Evolutionary conservation across 805 yeast species (phyloP).

Genomic region (Wickerhamiella galacta): DNA sequence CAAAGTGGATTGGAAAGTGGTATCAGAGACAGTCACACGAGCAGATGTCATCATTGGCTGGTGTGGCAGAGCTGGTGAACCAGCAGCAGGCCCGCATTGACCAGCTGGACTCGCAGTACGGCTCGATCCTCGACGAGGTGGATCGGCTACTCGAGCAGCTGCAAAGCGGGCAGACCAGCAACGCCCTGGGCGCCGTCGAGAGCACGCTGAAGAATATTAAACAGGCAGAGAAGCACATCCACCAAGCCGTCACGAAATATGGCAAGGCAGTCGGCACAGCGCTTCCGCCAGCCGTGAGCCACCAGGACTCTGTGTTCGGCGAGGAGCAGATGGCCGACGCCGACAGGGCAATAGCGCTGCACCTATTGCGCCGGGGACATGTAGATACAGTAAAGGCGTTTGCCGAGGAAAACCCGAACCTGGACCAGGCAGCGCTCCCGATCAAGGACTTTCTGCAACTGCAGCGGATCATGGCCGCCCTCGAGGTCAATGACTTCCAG

Average conservation of each 20-base stretch:
- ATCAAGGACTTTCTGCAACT: constrained; percentile 26
- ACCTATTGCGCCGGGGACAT: constrained; percentile 33
- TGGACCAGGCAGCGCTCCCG: constrained; percentile 9
- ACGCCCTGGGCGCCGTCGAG: not conserved
- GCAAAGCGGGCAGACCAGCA: not conserved
- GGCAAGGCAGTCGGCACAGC: constrained; percentile 15
- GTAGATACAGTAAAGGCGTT: constrained; percentile 22
- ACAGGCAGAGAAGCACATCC: constrained; percentile 17
- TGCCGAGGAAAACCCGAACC: constrained; percentile 16
- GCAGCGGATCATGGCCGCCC: constrained; percentile 27
- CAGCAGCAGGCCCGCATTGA: too few relatives aligned
- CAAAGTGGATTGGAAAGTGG: too few relatives aligned
- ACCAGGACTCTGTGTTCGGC: constrained; percentile 5
- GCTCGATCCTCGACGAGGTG: not conserved
- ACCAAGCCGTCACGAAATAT: constrained; percentile 17
- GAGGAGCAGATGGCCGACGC: constrained; percentile 9
- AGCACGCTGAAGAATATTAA: not conserved
- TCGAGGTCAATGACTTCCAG: constrained; percentile 23
- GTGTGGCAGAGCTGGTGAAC: too few relatives aligned
- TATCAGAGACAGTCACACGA: too few relatives aligned
- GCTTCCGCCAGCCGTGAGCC: constrained; percentile 16
- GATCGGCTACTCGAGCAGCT: not conserved
- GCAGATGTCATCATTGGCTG: too few relatives aligned
- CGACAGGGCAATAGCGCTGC: constrained; percentile 29
- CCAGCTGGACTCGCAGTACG: too few relatives aligned